Evolutionary conservation across 116 monocot species (phyloP).

Genomic region (Zostera marina): DNA sequence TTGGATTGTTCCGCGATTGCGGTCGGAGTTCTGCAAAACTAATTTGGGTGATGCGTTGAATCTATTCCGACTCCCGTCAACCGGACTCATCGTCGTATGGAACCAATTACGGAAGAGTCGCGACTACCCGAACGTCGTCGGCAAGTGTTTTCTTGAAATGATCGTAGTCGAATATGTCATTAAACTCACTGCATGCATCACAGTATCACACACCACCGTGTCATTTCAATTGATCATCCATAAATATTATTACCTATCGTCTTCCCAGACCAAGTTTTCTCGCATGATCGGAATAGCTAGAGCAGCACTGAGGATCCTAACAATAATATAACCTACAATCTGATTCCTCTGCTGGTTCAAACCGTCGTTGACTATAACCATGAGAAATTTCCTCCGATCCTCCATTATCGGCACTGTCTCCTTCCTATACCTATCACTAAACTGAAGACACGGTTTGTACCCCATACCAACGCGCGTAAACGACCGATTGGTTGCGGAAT

Average conservation of each 20-base stretch:
- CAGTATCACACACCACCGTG: neutral
- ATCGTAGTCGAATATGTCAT: constrained; percentile 79
- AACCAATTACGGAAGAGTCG: constrained; percentile 80
- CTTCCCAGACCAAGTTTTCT: constrained; percentile 77
- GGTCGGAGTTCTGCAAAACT: constrained; percentile 59
- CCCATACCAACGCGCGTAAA: too few relatives aligned
- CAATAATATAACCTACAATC: constrained; percentile 86
- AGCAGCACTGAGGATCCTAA: constrained; percentile 72
- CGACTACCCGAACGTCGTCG: constrained; percentile 57
- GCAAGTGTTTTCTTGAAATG: constrained; percentile 71
- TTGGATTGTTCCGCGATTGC: too few relatives aligned
- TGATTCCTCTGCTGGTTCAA: constrained; percentile 87
- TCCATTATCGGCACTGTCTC: constrained; percentile 12
- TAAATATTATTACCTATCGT: constrained; percentile 39
- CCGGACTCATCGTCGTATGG: constrained; percentile 55
- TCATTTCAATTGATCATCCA: neutral
- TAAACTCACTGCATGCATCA: constrained; percentile 28
- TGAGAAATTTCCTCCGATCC: constrained; percentile 48
- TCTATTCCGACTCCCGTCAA: constrained; percentile 53
- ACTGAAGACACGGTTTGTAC: constrained; percentile 48
- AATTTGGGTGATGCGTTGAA: constrained; percentile 40
- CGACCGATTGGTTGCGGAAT: too few relatives aligned
- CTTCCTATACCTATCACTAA: constrained; percentile 29
- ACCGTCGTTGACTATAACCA: constrained; percentile 75
- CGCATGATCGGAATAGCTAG: constrained; percentile 73